Conservation (phyloP, 257 asterid genomes). For the Catharanthus roseus region DNA sequence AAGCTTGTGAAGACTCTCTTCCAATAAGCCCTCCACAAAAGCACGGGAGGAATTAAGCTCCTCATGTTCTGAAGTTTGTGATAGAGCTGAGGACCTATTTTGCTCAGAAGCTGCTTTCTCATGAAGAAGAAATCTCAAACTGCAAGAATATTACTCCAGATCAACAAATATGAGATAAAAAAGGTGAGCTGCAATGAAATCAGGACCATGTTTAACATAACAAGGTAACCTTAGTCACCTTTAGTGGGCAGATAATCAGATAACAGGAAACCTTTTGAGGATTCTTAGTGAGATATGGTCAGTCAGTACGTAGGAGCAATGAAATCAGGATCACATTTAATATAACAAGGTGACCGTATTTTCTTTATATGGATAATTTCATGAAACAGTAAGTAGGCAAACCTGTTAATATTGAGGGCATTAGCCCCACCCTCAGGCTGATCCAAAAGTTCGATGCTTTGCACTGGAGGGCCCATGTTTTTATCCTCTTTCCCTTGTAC, state of each 20-base stretch:
- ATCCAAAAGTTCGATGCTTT: conserved; percentile 66
- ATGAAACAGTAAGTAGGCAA: not conserved
- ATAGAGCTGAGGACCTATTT: conserved; percentile 33
- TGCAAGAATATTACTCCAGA: conserved; percentile 34
- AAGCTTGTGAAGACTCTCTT: conserved; percentile 76
- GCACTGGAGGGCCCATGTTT: conserved; percentile 32
- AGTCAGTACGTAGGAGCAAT: too few relatives aligned
- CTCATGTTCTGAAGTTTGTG: conserved; percentile 45
- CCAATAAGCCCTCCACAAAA: conserved; percentile 68
- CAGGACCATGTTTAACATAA: conserved; percentile 1
- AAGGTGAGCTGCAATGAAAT: not conserved
- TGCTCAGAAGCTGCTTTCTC: conserved; percentile 46
- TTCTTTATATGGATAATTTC: not conserved
- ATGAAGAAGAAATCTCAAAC: conserved; percentile 87
- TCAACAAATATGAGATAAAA: not conserved
- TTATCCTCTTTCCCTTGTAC: conserved; percentile 56
- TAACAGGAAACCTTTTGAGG: not conserved
- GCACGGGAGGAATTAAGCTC: conserved; percentile 49
- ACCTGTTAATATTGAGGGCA: conserved; percentile 96
- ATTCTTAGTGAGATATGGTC: not conserved
- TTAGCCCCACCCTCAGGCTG: conserved; percentile 98
- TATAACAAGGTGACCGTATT: not conserved
- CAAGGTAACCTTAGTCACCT: not conserved
- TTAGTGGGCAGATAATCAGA: not conserved
- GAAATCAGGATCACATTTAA: too few relatives aligned